Base-by-base conservation (phyloP, 345 rosid genomes). In the Garcia nutans region DNA sequence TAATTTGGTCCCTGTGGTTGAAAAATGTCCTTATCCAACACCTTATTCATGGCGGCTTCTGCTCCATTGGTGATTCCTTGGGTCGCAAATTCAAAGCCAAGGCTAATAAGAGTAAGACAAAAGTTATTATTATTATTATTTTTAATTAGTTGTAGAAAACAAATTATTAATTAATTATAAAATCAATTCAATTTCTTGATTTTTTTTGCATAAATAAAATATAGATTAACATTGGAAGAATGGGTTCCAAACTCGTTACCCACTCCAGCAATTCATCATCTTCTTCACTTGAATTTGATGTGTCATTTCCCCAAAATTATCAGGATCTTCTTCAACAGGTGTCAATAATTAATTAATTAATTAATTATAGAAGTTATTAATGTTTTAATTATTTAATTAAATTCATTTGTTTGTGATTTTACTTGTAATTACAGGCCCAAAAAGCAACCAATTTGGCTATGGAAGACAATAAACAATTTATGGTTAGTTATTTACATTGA, bases 281-380 rank as follows among this genome's bases (percentile, higher is more conserved):
- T 19, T 72, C 71, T 12, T 82, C 87, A 2, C 66, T 81, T 68
- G 88, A 84, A 64, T 33, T 44, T n/a, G 89, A 92, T 70, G 80
- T 84, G 61, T 89, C 89, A 0, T 92, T 94, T 65, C 98, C 98
- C 33, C 22, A 47, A 70, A 90, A 91, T 74, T 94, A 94, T 59
- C 58, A 74, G 1, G 92, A 89, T 77, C 92, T 94, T 69, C 87
- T 94, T 76, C 79, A 78, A 62, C 98, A 92, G 84, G 98, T 94
- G 85, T 75, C 31, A 28, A 2, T 28, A 28, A 28, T 28, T 28
- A 86, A 50, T 65, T 65, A 33, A 33, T 33, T 33, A 33, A 37
- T 37, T 37, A 37, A 37, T 37, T 37, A 37, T 5, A 37, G 41
- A 6, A 37, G 41, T 42, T 59, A 3, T 3, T 47, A 47, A 52